Evolutionary conservation across 176 grass and related monocot genomes (phyloP), one percentile per base, ranked within the genome.

Genomic region (Musa schizocarpa): DNA sequence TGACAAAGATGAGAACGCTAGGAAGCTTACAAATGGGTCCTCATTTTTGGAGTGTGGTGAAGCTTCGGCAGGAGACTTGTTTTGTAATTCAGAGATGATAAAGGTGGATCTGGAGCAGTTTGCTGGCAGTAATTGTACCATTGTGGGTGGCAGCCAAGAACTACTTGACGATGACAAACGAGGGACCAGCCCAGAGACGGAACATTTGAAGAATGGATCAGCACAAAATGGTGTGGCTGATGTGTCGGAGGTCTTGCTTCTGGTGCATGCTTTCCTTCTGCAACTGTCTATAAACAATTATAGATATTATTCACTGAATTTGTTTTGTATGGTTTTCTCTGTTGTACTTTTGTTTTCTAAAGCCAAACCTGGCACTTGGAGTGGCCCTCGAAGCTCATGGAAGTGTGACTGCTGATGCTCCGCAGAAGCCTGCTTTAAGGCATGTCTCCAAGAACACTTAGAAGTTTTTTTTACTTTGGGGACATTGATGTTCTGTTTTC

Each of bases 171-270:
- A 86, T 56, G 55, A 11, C 12, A 86, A 79, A 43, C 56, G 66
- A 1, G 86, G 80, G 8, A 82, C 53, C 1, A 83, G 73, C 20
- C 67, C 51, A 74, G 71, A 29, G 52, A 69, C 26, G 52, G 82
- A 58, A 13, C 79, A 84, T 51, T 53, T 61, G 54, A 82, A 85
- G 57, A 82, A 85, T 69, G 80, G 82, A 76, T 77, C 79, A 9
- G 9, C 71, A 1, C 74, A 85, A 20, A 80, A 74, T 81, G 80
- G 82, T 50, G 77, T 81, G 55, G 66, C 80, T 11, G 90, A 85
- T 83, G 90, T 89, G 54, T 76, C 87, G 85, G 90, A 89, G 90
- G 90, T 93, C 76, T 82, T 81, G 63, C 58, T 87, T 87, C 74
- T 85, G 29, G 68, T 79, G 65, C 83, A 81, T 74, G 68, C 24